These are phyloP conservation scores for Aspergillus steynii DNA, from an alignment of 495 filamentous ascomycete species.

Conservation along the genomic window DNA sequence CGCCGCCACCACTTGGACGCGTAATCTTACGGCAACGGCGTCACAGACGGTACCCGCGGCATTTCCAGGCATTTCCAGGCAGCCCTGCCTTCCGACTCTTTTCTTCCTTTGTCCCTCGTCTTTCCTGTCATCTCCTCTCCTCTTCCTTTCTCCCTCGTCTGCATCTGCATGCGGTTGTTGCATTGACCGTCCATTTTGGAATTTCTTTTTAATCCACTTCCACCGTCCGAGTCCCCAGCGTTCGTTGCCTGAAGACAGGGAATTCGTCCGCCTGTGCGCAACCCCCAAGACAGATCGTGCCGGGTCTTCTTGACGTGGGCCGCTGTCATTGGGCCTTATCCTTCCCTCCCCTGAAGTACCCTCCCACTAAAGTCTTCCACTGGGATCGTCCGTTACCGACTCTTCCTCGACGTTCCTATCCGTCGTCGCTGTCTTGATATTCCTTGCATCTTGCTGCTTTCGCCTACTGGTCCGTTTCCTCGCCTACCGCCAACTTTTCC, in stretches of 20 bases:
- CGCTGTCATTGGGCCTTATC: conserved; percentile 37
- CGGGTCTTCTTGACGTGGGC: conserved; percentile 39
- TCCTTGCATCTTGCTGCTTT: background rate
- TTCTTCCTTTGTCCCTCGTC: conserved; percentile 1
- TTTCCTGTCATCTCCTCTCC: background rate
- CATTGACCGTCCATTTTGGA: background rate
- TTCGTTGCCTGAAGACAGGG: conserved; percentile 1
- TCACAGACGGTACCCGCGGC: background rate
- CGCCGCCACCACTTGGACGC: too few relatives aligned
- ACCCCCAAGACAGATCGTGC: conserved; percentile 14
- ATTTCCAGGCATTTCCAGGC: background rate
- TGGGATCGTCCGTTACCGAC: conserved; percentile 20
- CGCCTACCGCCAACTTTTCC: background rate
- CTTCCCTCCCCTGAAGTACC: conserved; percentile 28
- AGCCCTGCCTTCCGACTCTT: background rate
- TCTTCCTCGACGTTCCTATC: background rate
- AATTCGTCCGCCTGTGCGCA: conserved; percentile 14
- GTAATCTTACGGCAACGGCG: background rate
- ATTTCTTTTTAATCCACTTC: conserved; percentile 3
- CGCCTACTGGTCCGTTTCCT: background rate
- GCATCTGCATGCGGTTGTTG: conserved; percentile 11
- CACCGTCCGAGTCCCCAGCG: background rate
- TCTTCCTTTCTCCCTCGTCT: conserved; percentile 8
- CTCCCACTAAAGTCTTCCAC: conserved; percentile 1
- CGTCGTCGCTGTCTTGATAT: conserved; percentile 6